Evolutionary conservation across 176 grass and related monocot species (phyloP), one percentile per base, ranked within the genome.

Genomic region (Phragmites australis): DNA sequence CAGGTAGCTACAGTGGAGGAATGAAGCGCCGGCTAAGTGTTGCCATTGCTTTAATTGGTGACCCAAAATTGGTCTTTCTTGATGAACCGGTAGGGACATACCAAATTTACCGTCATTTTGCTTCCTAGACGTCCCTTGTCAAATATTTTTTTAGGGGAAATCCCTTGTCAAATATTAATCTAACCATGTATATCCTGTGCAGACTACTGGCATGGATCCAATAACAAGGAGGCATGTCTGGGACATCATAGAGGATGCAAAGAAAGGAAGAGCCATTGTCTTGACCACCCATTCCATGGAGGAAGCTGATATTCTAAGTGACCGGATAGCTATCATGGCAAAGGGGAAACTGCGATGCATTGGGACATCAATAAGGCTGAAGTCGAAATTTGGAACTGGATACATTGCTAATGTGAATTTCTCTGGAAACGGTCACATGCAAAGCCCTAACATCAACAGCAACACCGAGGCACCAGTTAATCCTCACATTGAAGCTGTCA

Each of bases 141-240:
- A n/a, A n/a, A n/a, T n/a, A n/a, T n/a, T n/a, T n/a, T n/a, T n/a
- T n/a, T n/a, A n/a, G n/a, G n/a, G n/a, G n/a, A n/a, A n/a, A n/a
- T 85, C 42, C 23, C 55, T 8, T 53, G 19, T 49, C 47, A 43
- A 51, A 63, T 84, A 11, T 74, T 8, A 76, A 70, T n/a, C 48
- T 65, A 57, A 72, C 48, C 19, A 88, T 78, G 16, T 79, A 49
- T 65, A 85, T 71, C 40, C 69, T 87, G 18, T 58, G 15, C 72
- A 99, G 96, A 95, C 96, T 75, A 95, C 96, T 57, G 96, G 96
- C 65, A 99, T 99, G 92, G 92, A 99, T 94, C 96, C 96, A 71
- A 95, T 99, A 63, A 99, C 96, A 85, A 91, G 96, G 76, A 93
- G 96, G 60, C 96, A 91, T 42, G 96, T 95, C 4, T 99, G 92